A percentile compares a stretch with the other conserved stretches of the same genome.
Evolutionary conservation across 106 monocot species (phyloP).

Genomic region (Acorus gramineus): DNA sequence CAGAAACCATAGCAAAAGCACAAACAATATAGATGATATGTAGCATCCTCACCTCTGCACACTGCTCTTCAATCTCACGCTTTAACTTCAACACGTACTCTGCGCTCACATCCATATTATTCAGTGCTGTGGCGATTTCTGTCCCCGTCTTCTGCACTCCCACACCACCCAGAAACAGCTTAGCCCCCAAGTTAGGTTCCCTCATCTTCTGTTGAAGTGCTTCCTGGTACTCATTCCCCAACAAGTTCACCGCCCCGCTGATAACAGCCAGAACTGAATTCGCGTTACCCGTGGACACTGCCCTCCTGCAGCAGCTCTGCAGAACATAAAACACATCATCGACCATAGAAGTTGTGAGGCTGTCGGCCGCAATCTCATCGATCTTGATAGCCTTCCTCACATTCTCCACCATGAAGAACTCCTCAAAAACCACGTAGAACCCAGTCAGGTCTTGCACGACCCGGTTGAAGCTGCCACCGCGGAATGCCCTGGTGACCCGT

Average conservation of each 20-base stretch:
- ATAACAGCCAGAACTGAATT: slow-evolving; percentile 83
- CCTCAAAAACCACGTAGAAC: slow-evolving; percentile 89
- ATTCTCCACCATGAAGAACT: slow-evolving; percentile 99
- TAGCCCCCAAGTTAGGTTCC: slow-evolving; percentile 78
- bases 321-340: slow-evolving; percentile 94
- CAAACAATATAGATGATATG: background rate
- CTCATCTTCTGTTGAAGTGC: slow-evolving; percentile 85
- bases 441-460: slow-evolving; percentile 84
- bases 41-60: slow-evolving; percentile 51
- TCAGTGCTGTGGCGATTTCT: slow-evolving; percentile 81
- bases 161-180: slow-evolving; percentile 76
- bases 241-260: slow-evolving; percentile 63
- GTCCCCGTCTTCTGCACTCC: slow-evolving; percentile 78
- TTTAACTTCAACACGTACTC: slow-evolving; percentile 84
- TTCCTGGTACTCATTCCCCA: slow-evolving; percentile 88
- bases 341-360: slow-evolving; percentile 88
- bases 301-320: slow-evolving; percentile 90
- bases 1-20: background rate
- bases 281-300: slow-evolving; percentile 70
- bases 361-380: slow-evolving; percentile 68
- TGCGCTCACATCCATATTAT: slow-evolving; percentile 86
- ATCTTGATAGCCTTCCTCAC: slow-evolving; percentile 89
- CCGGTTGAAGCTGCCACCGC: slow-evolving; percentile 64
- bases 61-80: slow-evolving; percentile 92
- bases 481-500: slow-evolving; percentile 52